A percentile compares a stretch with the other conserved stretches of the same genome.
phyloP scores from a whole-genome alignment of 352 stramenopile genomes.

The Phytophthora sojae region DNA sequence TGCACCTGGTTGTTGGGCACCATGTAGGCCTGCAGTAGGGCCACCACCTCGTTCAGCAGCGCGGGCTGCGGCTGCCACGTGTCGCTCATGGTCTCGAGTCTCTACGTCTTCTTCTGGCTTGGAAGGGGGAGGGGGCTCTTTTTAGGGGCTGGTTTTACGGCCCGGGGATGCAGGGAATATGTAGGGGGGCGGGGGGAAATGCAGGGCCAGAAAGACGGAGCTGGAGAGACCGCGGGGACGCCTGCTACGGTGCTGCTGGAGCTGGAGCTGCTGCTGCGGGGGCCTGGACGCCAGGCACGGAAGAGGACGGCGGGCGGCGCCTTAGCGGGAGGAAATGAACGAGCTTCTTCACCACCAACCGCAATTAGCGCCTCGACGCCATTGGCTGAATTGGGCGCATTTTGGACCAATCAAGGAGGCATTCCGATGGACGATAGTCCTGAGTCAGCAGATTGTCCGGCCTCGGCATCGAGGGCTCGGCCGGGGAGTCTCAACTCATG shows the following conservation, averaged over 20 bases:
- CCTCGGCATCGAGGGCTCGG: too few relatives aligned
- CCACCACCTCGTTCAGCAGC: slow-evolving; percentile 80
- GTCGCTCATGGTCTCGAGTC: slow-evolving; percentile 34
- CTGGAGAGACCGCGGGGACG: neutral
- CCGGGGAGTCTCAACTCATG: neutral
- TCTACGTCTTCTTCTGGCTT: neutral
- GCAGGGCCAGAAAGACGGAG: too few relatives aligned
- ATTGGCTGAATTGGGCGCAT: neutral
- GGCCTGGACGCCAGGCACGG: neutral
- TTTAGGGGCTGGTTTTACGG: neutral
- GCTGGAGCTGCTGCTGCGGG: neutral
- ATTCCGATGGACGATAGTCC: neutral
- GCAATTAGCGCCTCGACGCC: neutral
- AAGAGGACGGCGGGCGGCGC: neutral
- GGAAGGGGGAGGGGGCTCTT: neutral
- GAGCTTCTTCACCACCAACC: neutral
- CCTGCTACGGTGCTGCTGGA: neutral
- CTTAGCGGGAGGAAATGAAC: neutral
- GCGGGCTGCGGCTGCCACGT: slow-evolving; percentile 82
- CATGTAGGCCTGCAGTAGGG: slow-evolving; percentile 82
- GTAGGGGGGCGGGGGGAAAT: too few relatives aligned
- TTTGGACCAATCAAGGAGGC: neutral
- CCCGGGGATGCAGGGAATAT: too few relatives aligned
- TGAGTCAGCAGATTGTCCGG: neutral
- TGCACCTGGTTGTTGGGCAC: slow-evolving; percentile 89